phyloP scores from a whole-genome alignment of 164 flowering plant genomes.

The Dillenia suffruticosa region DNA sequence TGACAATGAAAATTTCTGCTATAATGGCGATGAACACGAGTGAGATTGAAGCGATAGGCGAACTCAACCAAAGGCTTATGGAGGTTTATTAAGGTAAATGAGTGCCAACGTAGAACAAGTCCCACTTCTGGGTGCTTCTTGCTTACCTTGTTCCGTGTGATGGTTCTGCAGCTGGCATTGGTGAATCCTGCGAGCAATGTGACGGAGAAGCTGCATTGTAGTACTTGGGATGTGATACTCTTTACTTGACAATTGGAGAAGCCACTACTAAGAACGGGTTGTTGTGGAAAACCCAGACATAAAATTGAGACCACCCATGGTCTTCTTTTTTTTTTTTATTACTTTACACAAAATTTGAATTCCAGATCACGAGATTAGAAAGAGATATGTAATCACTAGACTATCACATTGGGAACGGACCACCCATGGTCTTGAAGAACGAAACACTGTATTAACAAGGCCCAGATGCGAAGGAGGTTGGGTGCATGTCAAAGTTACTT shows the following conservation, averaged over 20 bases:
- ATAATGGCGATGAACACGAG: conserved; percentile 89
- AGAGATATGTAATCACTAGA: too few species aligned
- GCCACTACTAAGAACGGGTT: conserved; percentile 61
- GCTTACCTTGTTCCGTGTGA: neutral
- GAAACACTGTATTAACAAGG: too few species aligned
- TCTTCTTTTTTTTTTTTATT: too few species aligned
- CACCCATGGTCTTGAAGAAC: too few species aligned
- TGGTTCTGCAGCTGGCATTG: conserved; percentile 53
- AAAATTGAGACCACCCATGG: neutral
- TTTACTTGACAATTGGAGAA: conserved; percentile 73
- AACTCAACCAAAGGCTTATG: conserved; percentile 58
- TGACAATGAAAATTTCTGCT: conserved; percentile 34
- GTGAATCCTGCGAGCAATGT: conserved; percentile 75
- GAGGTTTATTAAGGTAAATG: conserved; percentile 56
- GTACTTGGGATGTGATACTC: conserved; percentile 39
- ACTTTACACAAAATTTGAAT: too few species aligned
- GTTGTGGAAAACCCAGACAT: conserved; percentile 43
- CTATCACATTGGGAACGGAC: too few species aligned
- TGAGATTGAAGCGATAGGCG: conserved; percentile 53
- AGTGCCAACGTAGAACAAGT: neutral
- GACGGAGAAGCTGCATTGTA: conserved; percentile 58
- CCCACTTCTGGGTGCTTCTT: too few species aligned
- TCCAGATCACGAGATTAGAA: too few species aligned
- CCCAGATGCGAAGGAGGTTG: too few species aligned
- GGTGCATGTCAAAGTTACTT: too few species aligned